Evolutionary conservation across 192 early-diverging fungal genomes (phyloP), one percentile per base, ranked within the genome.

Genomic region (Coemansia sp.): DNA sequence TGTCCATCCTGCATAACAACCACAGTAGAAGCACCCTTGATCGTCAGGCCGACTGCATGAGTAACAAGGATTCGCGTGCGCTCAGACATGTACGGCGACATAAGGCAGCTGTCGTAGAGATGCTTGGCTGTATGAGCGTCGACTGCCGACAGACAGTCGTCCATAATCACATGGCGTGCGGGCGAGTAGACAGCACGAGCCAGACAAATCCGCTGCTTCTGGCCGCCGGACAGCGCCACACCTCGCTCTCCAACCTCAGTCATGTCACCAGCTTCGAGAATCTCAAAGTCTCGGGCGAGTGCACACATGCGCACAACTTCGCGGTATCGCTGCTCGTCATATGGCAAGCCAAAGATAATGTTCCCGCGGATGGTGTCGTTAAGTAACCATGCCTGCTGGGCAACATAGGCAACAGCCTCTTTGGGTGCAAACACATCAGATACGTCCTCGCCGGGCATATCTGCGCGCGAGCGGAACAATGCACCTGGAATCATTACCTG

Each of bases 211-310:
- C 94, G 80, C 55, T 89, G 88, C 73, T 92, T 93, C 68, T 95
- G 93, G 12, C 93, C 93, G 33, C 93, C 93, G 14, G 85, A 88
- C 9, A 94, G 67, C 9, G 85, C 88, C n/a, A 92, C 83, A 14
- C 93, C 93, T 23, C 89, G 89, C 64, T 94, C 93, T 9, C 93
- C 93, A 63, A 99, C 83, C 78, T 98, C 93, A 4, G 96, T 97
- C 59, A 83, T 73, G 69, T 99, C 96, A 12, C 94, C 93, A 22
- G 81, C 88, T 19, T 89, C 85, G 6, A 99, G 71, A 57, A 88
- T 90, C 14, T 86, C 86, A 24, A 99, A 81, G 62, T 99, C 96
- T 6, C 83, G 74, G 3, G 66, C 61, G 15, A 99, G 73, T 3
- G 95, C 95, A 27, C 94, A 97, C 60, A 87, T 88, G n/a, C 83